Evolutionary conservation across 768 basidiomycete genomes (phyloP).

Genomic region (Phlebiopsis gigantea): DNA sequence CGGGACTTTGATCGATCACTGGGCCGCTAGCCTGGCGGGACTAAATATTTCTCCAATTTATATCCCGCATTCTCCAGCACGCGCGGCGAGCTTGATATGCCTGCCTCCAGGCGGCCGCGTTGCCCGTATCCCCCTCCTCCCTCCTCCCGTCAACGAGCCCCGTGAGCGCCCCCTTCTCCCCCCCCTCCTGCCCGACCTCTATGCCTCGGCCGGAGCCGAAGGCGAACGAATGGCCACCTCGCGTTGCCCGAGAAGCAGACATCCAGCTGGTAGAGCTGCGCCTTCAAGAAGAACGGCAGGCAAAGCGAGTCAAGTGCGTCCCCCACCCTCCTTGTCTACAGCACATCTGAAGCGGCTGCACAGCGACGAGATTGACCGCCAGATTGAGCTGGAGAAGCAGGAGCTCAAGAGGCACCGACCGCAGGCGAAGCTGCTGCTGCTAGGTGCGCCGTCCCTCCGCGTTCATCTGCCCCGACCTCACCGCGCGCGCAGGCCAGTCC

Average conservation of each 20-base stretch:
- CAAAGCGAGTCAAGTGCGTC: constrained; percentile 12
- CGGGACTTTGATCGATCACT: constrained; percentile 2
- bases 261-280: background rate
- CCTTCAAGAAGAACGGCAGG: constrained; percentile 11
- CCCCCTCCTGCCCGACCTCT: background rate
- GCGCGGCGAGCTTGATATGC: background rate
- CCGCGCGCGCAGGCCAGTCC: constrained; percentile 44
- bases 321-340: background rate
- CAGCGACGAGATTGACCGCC: constrained; percentile 15
- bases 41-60: constrained; percentile 4
- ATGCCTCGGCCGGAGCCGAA: background rate
- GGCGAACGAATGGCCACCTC: constrained; percentile 9
- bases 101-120: too few relatives aligned
- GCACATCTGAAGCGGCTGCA: background rate
- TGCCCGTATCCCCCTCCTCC: background rate
- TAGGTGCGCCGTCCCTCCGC: constrained; percentile 35
- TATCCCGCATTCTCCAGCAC: too few relatives aligned
- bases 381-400: constrained; percentile 14
- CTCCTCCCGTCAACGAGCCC: background rate
- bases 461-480: background rate
- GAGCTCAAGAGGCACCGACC: constrained; percentile 30
- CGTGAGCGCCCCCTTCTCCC: background rate
- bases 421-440: constrained; percentile 47
- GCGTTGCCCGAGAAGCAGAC: background rate
- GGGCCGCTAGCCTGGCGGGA: background rate